Evolutionary conservation across 139 green algal genomes (phyloP).

Genomic region (Tetradesmus obliquus): DNA sequence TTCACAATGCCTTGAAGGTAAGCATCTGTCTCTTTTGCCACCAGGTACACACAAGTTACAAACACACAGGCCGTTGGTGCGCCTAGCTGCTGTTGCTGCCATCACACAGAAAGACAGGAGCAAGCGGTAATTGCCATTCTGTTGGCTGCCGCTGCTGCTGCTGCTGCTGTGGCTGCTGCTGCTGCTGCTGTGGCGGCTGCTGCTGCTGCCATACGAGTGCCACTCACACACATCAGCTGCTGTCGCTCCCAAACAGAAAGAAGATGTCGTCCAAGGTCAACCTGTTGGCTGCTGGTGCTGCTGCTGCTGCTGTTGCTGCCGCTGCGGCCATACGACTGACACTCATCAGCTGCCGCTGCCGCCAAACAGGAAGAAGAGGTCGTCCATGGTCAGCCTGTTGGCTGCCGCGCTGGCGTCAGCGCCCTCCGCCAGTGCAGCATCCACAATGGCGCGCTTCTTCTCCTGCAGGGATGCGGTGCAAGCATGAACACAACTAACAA

Average conservation of each 20-base stretch:
- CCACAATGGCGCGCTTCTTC: slow-evolving; percentile 69
- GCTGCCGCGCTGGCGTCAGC: slow-evolving; percentile 42
- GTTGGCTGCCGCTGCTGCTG: too few relatives aligned
- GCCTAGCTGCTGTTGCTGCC: too few relatives aligned
- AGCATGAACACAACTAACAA: neutral
- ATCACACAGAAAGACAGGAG: too few relatives aligned
- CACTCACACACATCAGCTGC: neutral
- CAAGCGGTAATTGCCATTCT: too few relatives aligned
- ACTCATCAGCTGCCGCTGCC: neutral
- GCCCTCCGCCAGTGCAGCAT: slow-evolving; percentile 64
- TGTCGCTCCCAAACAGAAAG: slow-evolving; percentile 56
- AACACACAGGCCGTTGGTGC: too few relatives aligned
- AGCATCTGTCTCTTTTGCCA: too few relatives aligned
- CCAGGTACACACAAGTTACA: too few relatives aligned
- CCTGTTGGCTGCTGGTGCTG: slow-evolving; percentile 24
- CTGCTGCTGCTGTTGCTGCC: slow-evolving; percentile 20
- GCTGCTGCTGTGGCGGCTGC: too few relatives aligned
- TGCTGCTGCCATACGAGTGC: too few relatives aligned
- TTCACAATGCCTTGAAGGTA: too few relatives aligned
- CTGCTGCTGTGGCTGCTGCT: too few relatives aligned
- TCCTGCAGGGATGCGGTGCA: slow-evolving; percentile 57
- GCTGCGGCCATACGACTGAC: too few relatives aligned
- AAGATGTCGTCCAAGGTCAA: slow-evolving; percentile 66
- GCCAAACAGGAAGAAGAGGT: slow-evolving; percentile 69
- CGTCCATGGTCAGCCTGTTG: slow-evolving; percentile 60